Base-by-base conservation (phyloP, 2,329 filamentous ascomycete species). In the Alternaria rosae region DNA sequence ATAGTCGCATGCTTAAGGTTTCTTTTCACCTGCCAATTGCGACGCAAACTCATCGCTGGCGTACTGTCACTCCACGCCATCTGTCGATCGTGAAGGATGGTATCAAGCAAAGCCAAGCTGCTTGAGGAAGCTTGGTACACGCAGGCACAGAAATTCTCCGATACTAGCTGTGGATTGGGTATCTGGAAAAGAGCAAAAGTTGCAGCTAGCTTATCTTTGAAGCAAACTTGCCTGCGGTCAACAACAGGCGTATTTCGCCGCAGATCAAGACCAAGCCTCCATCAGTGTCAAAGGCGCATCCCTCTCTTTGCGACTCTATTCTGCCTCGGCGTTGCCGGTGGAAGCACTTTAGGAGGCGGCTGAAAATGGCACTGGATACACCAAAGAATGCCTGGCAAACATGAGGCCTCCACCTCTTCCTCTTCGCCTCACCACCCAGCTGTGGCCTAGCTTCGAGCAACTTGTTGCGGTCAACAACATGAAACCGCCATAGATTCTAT, bases 281-380 rank as follows among this genome's bases (percentile, higher is more conserved):
- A 0, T 38, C 35, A 0, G 1, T 17, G 2, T 17, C 35, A 10
- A 35, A 38, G 1, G 8, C n/a, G 35, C 35, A 17, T 17, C n/a
- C n/a, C n/a, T 38, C 35, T 38, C 35, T 9, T 38, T 2, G 35
- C 35, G 11, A 28, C 13, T 30, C 56, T 62, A 67, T 17, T 51
- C 61, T n/a, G 61, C 53, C 35, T 67, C 68, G 41, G 54, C 52
- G 55, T 53, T 65, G 47, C 66, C 76, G 70, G 75, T 75, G 1
- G 89, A 89, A 69, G 91, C 89, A 58, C 85, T 83, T 52, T 87
- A n/a, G n/a, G n/a, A n/a, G n/a, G n/a, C n/a, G n/a, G n/a, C n/a
- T n/a, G n/a, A n/a, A n/a, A n/a, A n/a, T n/a, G n/a, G n/a, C n/a
- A n/a, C n/a, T n/a, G n/a, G n/a, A n/a, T n/a, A n/a, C n/a, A n/a